Evolutionary conservation across 2,329 filamentous ascomycete genomes (phyloP).

Genomic region (Beauveria brongniartii): DNA sequence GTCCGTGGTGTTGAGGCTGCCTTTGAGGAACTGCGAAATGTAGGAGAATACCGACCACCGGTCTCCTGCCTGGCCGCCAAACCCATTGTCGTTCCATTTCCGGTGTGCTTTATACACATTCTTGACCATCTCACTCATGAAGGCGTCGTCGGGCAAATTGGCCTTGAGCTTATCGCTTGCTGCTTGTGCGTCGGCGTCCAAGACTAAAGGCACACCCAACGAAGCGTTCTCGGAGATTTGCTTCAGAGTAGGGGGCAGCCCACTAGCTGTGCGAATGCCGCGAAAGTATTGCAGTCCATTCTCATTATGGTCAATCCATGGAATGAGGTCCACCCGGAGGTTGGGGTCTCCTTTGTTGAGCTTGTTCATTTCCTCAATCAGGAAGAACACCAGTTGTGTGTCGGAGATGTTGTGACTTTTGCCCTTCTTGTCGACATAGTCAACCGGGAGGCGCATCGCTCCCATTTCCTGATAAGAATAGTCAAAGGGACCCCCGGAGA

Average conservation of each 20-base stretch:
- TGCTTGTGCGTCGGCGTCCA: constrained; percentile 24
- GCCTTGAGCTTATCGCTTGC: constrained; percentile 30
- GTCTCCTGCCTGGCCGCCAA: constrained; percentile 43
- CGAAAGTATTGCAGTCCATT: constrained; percentile 47
- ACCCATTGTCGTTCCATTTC: constrained; percentile 28
- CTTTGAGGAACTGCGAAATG: constrained; percentile 49
- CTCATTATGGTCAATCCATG: constrained; percentile 47
- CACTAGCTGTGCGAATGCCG: constrained; percentile 39
- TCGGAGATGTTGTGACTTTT: constrained; percentile 52
- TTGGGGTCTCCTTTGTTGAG: constrained; percentile 45
- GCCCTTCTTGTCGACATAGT: constrained; percentile 42
- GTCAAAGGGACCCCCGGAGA: constrained; percentile 49
- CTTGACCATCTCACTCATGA: constrained; percentile 28
- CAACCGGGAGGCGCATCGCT: constrained; percentile 55
- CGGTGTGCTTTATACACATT: constrained; percentile 38
- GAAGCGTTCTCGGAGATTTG: constrained; percentile 39
- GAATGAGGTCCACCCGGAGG: constrained; percentile 51
- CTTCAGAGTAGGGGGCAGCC: constrained; percentile 42
- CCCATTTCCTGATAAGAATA: constrained; percentile 64
- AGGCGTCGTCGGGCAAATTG: constrained; percentile 26
- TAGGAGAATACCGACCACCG: constrained; percentile 59
- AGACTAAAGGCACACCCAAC: constrained; percentile 25
- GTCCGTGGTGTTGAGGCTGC: constrained; percentile 46
- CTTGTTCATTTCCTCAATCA: constrained; percentile 50
- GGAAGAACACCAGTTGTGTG: constrained; percentile 56